Percentiles rank a stretch among this genome's conserved stretches.
Conservation (phyloP, 495 filamentous ascomycete genomes). For the Neurospora discreta region DNA sequence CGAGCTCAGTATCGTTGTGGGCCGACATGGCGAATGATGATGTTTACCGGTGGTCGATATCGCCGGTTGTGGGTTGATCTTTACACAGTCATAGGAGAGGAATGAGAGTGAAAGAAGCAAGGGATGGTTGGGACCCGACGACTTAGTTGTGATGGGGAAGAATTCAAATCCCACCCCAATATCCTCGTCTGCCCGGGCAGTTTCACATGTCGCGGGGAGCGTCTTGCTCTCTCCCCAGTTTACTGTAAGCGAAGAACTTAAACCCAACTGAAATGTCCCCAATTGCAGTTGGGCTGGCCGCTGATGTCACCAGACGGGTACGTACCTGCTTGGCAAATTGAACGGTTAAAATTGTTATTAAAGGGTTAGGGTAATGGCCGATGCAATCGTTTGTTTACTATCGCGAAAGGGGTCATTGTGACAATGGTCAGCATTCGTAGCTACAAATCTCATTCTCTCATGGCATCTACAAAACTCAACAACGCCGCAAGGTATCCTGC, state of each 20-base stretch:
- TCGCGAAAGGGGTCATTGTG: background rate
- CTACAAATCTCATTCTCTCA: slow-evolving; percentile 1
- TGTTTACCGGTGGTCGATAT: background rate
- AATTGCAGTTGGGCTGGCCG: background rate
- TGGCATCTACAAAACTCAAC: slow-evolving; percentile 1
- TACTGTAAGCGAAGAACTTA: background rate
- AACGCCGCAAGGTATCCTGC: background rate
- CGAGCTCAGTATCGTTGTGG: background rate
- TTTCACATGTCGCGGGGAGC: background rate
- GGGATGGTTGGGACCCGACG: background rate
- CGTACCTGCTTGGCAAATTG: background rate
- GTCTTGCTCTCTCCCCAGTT: background rate
- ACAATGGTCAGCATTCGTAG: background rate
- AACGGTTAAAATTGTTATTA: background rate
- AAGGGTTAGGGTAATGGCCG: background rate
- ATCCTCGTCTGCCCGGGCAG: background rate
- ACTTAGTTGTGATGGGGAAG: background rate
- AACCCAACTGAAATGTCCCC: background rate
- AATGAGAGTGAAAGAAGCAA: background rate
- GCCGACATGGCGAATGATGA: background rate
- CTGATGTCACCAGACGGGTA: background rate
- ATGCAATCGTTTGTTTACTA: background rate
- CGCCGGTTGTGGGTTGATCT: background rate
- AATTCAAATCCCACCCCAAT: background rate
- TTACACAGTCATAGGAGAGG: background rate